phyloP scores from a whole-genome alignment of 1,284 basidiomycete species.

The Naganishia cerealis region DNA sequence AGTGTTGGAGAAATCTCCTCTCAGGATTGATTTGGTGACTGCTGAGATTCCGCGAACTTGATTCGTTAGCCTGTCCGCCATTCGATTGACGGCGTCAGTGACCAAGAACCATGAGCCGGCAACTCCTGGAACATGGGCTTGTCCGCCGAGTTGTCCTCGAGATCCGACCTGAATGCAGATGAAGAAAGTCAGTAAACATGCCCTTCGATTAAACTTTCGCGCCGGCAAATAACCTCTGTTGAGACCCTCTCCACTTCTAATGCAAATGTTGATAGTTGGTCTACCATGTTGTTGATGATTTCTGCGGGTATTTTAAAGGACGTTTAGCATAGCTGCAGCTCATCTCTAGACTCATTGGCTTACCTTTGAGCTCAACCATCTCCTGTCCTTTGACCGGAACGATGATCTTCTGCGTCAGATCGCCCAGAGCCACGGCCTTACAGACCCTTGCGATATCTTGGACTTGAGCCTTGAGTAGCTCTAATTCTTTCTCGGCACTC shows the following conservation, averaged over 20 bases:
- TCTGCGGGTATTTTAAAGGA: slow-evolving; percentile 54
- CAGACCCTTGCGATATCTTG: slow-evolving; percentile 89
- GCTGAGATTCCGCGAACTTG: slow-evolving; percentile 93
- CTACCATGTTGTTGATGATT: slow-evolving; percentile 94
- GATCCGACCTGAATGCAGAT: slow-evolving; percentile 80
- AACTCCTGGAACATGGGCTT: slow-evolving; percentile 86
- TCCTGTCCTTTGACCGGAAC: slow-evolving; percentile 93
- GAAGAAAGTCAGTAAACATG: slow-evolving; percentile 51
- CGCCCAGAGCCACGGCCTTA: slow-evolving; percentile 91
- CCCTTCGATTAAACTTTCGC: background rate
- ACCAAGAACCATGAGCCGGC: slow-evolving; percentile 93
- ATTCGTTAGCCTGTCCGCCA: slow-evolving; percentile 90
- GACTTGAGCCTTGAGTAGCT: slow-evolving; percentile 80
- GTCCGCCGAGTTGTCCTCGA: slow-evolving; percentile 87
- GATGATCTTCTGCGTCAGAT: slow-evolving; percentile 92
- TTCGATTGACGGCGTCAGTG: slow-evolving; percentile 82
- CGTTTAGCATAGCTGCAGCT: background rate
- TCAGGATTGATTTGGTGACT: slow-evolving; percentile 96
- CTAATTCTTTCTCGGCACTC: slow-evolving; percentile 66
- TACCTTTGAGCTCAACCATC: slow-evolving; percentile 86
- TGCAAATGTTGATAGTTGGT: slow-evolving; percentile 58
- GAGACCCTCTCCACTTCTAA: slow-evolving; percentile 57
- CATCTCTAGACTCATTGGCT: background rate
- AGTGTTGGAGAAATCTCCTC: slow-evolving; percentile 90
- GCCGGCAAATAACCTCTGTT: slow-evolving; percentile 23